These are phyloP conservation scores for Plasmodium malariae DNA, from an alignment of 169 alveolate genomes.

Conservation along the genomic window DNA sequence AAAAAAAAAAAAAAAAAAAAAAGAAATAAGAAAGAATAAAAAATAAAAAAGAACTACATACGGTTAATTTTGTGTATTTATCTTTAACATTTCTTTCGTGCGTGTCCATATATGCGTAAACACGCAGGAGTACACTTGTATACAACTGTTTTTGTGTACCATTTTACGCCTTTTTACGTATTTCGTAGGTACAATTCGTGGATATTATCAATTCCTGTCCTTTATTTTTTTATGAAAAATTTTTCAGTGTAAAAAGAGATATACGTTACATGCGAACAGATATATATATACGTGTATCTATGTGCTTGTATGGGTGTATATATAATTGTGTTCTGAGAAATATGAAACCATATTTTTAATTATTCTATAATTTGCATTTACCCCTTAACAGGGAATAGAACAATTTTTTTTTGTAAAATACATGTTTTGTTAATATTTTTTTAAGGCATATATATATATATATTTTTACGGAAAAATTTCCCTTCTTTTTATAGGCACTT, in stretches of 20 bases:
- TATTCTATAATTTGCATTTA: too few relatives aligned
- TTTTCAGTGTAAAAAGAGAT: slow-evolving; percentile 9
- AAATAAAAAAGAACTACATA: background rate
- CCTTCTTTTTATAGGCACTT: slow-evolving; percentile 47
- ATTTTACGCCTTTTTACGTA: background rate
- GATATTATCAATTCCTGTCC: slow-evolving; percentile 38
- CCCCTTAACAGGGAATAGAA: too few relatives aligned
- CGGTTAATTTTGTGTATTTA: background rate
- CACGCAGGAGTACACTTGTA: background rate
- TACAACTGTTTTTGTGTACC: too few relatives aligned
- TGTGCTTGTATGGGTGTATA: too few relatives aligned
- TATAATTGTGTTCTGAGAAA: too few relatives aligned
- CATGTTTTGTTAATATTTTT: background rate
- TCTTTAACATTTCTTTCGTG: too few relatives aligned
- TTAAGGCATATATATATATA: background rate
- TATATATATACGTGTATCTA: too few relatives aligned
- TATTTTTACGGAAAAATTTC: background rate
- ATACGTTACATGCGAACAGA: background rate
- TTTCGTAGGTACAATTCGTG: slow-evolving; percentile 4
- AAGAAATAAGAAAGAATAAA: too few relatives aligned
- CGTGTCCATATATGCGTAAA: background rate
- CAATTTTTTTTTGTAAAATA: too few relatives aligned
- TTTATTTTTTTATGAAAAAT: slow-evolving; percentile 22
- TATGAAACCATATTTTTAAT: too few relatives aligned
- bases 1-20: background rate